Base-by-base conservation (phyloP, 257 asterid species). In the Lycium ferocissimum region DNA sequence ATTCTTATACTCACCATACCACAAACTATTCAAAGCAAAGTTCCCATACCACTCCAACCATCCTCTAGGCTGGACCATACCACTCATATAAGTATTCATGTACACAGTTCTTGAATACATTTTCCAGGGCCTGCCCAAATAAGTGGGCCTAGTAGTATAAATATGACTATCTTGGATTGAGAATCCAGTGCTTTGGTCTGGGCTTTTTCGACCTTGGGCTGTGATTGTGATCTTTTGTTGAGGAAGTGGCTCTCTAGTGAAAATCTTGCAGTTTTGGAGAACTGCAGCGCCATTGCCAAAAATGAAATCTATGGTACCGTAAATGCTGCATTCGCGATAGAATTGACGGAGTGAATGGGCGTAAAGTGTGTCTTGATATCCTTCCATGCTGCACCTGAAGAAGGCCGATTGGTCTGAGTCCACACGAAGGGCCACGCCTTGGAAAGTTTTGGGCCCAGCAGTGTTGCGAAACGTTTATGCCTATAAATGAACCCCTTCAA, bases 211-310 rank as follows among this genome's bases (percentile, higher is more conserved):
- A 38, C 98, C 99, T 85, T 96, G 98, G 56, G 99, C 99, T 0
- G 98, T 94, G 86, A 96, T 93, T 63, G 99, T 96, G n/a, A 96
- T 97, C 59, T 95, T 96, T 59, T 96, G 99, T 54, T 87, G 83
- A 2, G 98, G 97, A 15, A 96, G 87, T 1, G 99, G 99, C 56
- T 89, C 62, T 80, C 94, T 65, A 0, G 99, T 93, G 89, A 87
- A 95, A 85, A 96, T 93, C 65, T 89, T 90, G 92, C 99, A 96
- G 88, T 91, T 91, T 83, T 96, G 99, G 15, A 96, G 92, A 45
- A 96, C 98, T 38, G 98, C 99, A 5, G 99, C 98, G 2, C 98
- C 98, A 43, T 94, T 96, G 85, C 99, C 99, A 81, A 95, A 96
- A 81, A 96, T 95, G 94, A 95, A 96, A 89, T 96, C 99, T 84